These are phyloP conservation scores for Protomyces gravidus DNA, from an alignment of 1,139 yeast genomes.

Conservation along the genomic window DNA sequence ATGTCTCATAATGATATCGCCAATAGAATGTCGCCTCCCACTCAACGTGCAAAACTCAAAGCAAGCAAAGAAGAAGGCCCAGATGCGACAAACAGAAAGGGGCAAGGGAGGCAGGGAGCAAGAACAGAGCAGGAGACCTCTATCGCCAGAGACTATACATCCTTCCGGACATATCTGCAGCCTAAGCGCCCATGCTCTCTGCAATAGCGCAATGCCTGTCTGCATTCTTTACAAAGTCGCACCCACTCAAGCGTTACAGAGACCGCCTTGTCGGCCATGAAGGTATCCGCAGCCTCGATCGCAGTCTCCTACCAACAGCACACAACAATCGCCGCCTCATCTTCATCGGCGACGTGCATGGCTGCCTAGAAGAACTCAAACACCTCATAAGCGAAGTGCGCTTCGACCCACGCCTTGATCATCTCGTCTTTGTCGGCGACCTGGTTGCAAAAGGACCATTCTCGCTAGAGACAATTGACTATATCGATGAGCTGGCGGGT, in stretches of 20 bases:
- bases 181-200: not conserved
- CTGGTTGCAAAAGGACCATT: slow-evolving; percentile 80
- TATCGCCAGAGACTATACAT: too few species aligned
- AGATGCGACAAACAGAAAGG: too few species aligned
- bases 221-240: slow-evolving; percentile 18
- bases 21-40: too few species aligned
- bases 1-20: too few species aligned
- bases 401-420: slow-evolving; percentile 51
- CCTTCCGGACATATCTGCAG: not conserved
- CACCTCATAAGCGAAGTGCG: slow-evolving; percentile 48
- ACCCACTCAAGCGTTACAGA: slow-evolving; percentile 15
- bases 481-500: slow-evolving; percentile 46
- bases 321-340: slow-evolving; percentile 47
- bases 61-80: too few species aligned
- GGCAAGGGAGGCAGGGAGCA: too few species aligned
- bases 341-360: slow-evolving; percentile 85
- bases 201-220: slow-evolving; percentile 5
- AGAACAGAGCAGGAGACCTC: too few species aligned
- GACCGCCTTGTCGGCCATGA: slow-evolving; percentile 19
- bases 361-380: slow-evolving; percentile 56
- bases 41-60: too few species aligned
- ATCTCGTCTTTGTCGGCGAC: slow-evolving; percentile 74
- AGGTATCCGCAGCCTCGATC: slow-evolving; percentile 9
- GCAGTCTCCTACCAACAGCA: slow-evolving; percentile 26
- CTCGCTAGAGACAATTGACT: slow-evolving; percentile 64